Base-by-base conservation (phyloP, 441 rosid genomes). In the Hypseocharis bilobata region DNA sequence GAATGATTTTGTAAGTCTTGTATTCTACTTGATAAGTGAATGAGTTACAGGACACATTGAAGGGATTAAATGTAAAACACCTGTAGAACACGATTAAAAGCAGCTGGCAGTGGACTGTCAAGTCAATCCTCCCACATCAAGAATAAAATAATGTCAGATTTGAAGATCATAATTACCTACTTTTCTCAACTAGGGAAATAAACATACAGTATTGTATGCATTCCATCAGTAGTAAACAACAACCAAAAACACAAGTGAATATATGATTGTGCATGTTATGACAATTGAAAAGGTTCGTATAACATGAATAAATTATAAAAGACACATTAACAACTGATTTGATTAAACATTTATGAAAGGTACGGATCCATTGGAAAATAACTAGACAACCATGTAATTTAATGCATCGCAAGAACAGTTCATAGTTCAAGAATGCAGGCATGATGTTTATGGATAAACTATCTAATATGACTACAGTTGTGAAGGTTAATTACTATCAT, bases 41-140 rank as follows among this genome's bases (percentile, higher is more conserved):
- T 59, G 44, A 47, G 64, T 14, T 17, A n/a, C n/a, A n/a, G 4
- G 44, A 66, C 25, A 63, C 30, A 51, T 70, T 60, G 63, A 25
- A 60, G 57, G 29, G 26, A 57, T 20, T 17, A 2, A 54, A 62
- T 32, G 32, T 69, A 70, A 71, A 70, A 63, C 63, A 92, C 98
- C 98, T 92, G 98, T 67, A 92, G 47, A 67, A 92, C 74, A 65
- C 96, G 98, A 80, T 87, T 79, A 76, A 87, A 92, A 66, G 96
- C 91, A 34, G 97, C 89, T 68, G 85, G 92, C 81, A 90, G 63
- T 4, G 98, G 98, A 77, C 98, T 92, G 94, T 74, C 63, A 65
- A 64, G 76, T 70, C 67, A 73, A 81, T 69, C 72, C 27, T 66
- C 83, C 82, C 78, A 76, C 68, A 40, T 56, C 13, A 74, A 71